These are phyloP conservation scores for Cystobasidium sp. DNA, from an alignment of 1,284 basidiomycete species.

Conservation along the genomic window DNA sequence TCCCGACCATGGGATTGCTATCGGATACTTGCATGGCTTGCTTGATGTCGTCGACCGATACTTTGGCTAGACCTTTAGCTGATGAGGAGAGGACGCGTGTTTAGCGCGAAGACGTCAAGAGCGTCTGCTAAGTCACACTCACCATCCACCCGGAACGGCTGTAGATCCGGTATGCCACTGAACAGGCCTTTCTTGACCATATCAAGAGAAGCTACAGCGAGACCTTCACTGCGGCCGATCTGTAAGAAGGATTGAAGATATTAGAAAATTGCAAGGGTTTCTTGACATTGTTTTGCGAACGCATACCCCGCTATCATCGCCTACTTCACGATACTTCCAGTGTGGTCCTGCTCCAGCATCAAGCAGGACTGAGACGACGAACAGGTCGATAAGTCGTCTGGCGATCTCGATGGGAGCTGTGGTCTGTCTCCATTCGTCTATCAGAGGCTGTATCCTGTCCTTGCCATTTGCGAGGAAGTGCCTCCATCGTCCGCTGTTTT, in stretches of 20 bases:
- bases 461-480: constrained; percentile 74
- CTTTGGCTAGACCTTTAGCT: constrained; percentile 72
- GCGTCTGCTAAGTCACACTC: constrained; percentile 46
- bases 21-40: constrained; percentile 77
- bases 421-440: constrained; percentile 55
- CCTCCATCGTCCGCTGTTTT: constrained; percentile 71
- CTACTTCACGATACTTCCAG: constrained; percentile 76
- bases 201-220: constrained; percentile 87
- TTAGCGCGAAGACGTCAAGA: neutral
- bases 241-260: constrained; percentile 53
- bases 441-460: constrained; percentile 67
- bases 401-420: constrained; percentile 70
- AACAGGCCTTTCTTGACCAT: constrained; percentile 88
- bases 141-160: constrained; percentile 81
- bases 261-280: constrained; percentile 3
- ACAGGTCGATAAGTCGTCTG: constrained; percentile 81
- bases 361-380: constrained; percentile 87
- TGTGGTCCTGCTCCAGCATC: constrained; percentile 88
- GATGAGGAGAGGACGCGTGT: constrained; percentile 19
- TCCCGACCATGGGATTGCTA: constrained; percentile 83
- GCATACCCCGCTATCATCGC: constrained; percentile 47
- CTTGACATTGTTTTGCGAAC: neutral
- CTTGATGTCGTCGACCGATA: constrained; percentile 69
- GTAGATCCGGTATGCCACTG: constrained; percentile 64
- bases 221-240: constrained; percentile 80